Percentiles rank a stretch among this genome's conserved stretches.
Evolutionary conservation across 2,329 filamentous ascomycete genomes (phyloP).

Genomic region (Trichophyton mentagrophytes): DNA sequence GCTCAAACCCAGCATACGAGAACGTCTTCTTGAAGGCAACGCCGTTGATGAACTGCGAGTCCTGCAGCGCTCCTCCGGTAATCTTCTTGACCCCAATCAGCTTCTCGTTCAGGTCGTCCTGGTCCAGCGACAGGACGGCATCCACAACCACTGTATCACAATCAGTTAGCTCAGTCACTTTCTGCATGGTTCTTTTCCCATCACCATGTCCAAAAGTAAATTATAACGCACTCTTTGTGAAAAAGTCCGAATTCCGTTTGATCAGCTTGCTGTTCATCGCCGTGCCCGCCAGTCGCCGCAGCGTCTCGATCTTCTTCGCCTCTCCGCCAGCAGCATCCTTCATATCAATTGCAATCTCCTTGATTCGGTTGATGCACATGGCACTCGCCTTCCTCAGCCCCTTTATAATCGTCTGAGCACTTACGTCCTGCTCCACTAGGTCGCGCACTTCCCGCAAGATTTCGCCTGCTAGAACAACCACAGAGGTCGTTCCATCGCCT

Average conservation of each 20-base stretch:
- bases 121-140: slow-evolving; percentile 85
- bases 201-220: too few species aligned
- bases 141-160: slow-evolving; percentile 77
- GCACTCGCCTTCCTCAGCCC: slow-evolving; percentile 73
- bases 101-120: slow-evolving; percentile 94
- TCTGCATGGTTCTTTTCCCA: too few species aligned
- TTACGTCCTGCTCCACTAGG: slow-evolving; percentile 90
- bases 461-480: slow-evolving; percentile 93
- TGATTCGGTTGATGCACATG: slow-evolving; percentile 97
- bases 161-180: slow-evolving; percentile 7
- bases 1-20: slow-evolving; percentile 96
- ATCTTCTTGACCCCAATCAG: slow-evolving; percentile 98
- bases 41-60: slow-evolving; percentile 92
- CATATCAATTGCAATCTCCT: slow-evolving; percentile 72
- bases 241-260: slow-evolving; percentile 91
- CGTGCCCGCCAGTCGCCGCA: slow-evolving; percentile 78
- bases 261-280: slow-evolving; percentile 99
- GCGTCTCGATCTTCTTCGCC: slow-evolving; percentile 80
- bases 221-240: slow-evolving; percentile 70
- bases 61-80: slow-evolving; percentile 86
- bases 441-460: slow-evolving; percentile 95
- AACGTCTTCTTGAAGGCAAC: slow-evolving; percentile 99
- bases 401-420: slow-evolving; percentile 96
- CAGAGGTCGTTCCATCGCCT: slow-evolving; percentile 92
- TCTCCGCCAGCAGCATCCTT: slow-evolving; percentile 62